Conservation (phyloP, 1,139 yeast genomes). For the Pichia sp. region DNA sequence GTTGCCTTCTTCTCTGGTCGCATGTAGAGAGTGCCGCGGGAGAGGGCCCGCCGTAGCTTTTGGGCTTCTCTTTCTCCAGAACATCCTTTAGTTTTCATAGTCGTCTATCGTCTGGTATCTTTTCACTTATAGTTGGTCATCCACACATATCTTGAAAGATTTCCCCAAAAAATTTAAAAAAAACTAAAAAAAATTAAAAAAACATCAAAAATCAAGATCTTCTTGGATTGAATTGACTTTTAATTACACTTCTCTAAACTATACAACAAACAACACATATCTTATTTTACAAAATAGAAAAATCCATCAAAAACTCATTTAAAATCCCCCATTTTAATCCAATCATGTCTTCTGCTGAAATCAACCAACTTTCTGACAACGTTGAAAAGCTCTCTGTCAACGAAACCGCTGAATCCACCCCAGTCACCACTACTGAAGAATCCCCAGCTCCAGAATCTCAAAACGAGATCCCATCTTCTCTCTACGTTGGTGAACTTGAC, state of each 20-base stretch:
- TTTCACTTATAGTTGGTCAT: conserved; percentile 11
- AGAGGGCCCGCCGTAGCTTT: too few relatives aligned
- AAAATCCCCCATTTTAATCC: too few relatives aligned
- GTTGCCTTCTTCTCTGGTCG: too few relatives aligned
- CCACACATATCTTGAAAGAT: conserved; percentile 10
- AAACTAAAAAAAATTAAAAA: conserved; percentile 14
- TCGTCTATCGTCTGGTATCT: conserved; percentile 9
- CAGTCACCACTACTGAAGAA: conserved; percentile 30
- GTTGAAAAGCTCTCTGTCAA: conserved; percentile 47
- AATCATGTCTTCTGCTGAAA: conserved; percentile 42
- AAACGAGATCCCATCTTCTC: conserved; percentile 55
- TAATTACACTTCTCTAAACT: conserved; percentile 10
- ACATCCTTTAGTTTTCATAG: conserved; percentile 15
- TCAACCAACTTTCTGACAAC: conserved; percentile 47
- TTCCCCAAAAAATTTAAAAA: conserved; percentile 4
- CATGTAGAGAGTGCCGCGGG: too few relatives aligned
- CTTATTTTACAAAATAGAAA: conserved; percentile 5
- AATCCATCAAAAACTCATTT: conserved; percentile 8
- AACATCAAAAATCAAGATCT: conserved; percentile 19
- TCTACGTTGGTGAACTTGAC: conserved; percentile 97
- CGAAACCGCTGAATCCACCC: conserved; percentile 27
- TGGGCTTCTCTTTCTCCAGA: conserved; percentile 6
- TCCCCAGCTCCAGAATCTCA: conserved; percentile 31
- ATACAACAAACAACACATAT: conserved; percentile 6
- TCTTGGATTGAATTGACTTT: conserved; percentile 7